Conservation (phyloP, 2,329 filamentous ascomycete genomes). For the Coniella lustricola region DNA sequence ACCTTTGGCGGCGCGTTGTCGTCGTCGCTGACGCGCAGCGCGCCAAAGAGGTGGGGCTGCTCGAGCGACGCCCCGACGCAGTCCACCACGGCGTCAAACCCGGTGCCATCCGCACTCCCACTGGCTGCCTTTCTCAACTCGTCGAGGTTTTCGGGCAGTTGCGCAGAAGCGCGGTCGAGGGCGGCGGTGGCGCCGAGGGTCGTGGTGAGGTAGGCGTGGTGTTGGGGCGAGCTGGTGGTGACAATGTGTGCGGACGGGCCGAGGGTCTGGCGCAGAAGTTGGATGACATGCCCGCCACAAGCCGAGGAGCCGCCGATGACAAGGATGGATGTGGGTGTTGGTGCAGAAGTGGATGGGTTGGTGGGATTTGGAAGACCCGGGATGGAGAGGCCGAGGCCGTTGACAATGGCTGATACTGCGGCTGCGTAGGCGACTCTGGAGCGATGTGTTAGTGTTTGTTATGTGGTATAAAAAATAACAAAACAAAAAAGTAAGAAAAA, state of each 20-base stretch:
- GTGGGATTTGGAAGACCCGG: slow-evolving; percentile 19
- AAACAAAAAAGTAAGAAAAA: too few species aligned
- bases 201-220: slow-evolving; percentile 18
- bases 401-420: slow-evolving; percentile 18
- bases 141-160: slow-evolving; percentile 12
- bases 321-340: slow-evolving; percentile 23
- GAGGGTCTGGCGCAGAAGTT: slow-evolving; percentile 27
- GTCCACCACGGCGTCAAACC: slow-evolving; percentile 30
- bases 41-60: slow-evolving; percentile 22
- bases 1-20: slow-evolving; percentile 22
- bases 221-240: slow-evolving; percentile 25
- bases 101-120: slow-evolving; percentile 18
- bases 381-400: slow-evolving; percentile 22
- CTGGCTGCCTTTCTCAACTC: slow-evolving; percentile 19
- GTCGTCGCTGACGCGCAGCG: too few species aligned
- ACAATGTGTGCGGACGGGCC: slow-evolving; percentile 24
- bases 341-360: background rate
- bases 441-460: background rate
- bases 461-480: background rate
- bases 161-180: slow-evolving; percentile 17
- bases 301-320: slow-evolving; percentile 30
- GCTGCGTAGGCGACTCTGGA: slow-evolving; percentile 22
- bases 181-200: slow-evolving; percentile 19
- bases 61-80: slow-evolving; percentile 23
- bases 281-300: slow-evolving; percentile 27